Evolutionary conservation across 441 rosid species (phyloP).

Genomic region (Manihot esculenta): DNA sequence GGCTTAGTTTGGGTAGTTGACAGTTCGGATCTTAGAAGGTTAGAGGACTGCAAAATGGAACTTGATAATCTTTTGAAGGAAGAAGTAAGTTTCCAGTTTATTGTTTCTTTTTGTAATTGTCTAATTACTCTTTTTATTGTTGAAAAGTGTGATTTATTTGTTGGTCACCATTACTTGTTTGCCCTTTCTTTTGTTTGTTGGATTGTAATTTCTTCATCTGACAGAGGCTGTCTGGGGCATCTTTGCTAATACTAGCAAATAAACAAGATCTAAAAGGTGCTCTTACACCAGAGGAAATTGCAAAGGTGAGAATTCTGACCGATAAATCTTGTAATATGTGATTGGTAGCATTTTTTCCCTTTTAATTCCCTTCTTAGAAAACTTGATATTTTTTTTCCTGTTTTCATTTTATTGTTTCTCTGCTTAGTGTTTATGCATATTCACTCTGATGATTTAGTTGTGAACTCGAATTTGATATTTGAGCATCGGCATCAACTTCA

Average conservation of each 20-base stretch:
- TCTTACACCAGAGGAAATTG: constrained; percentile 77
- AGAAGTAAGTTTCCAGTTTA: constrained; percentile 53
- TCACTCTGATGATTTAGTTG: neutral
- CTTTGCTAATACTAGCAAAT: constrained; percentile 79
- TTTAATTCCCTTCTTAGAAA: too few species aligned
- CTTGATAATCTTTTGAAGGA: constrained; percentile 91
- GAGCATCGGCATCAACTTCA: neutral
- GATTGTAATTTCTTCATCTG: constrained; percentile 13
- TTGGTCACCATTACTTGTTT: too few species aligned
- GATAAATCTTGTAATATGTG: neutral
- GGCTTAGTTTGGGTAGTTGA: constrained; percentile 98
- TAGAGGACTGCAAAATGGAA: constrained; percentile 93
- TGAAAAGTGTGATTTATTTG: neutral
- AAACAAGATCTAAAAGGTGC: constrained; percentile 94
- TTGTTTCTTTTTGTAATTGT: neutral
- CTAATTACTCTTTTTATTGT: neutral
- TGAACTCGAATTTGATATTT: neutral
- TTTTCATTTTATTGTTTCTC: neutral
- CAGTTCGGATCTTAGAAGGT: constrained; percentile 89
- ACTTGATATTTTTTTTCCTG: neutral
- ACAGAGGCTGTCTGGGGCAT: constrained; percentile 92
- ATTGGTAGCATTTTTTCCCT: neutral
- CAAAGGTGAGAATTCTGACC: constrained; percentile 49
- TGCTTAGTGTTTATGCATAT: neutral
- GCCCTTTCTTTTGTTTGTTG: neutral